Base-by-base conservation (phyloP, 2,329 filamentous ascomycete genomes). In the Scytalidium sp. region DNA sequence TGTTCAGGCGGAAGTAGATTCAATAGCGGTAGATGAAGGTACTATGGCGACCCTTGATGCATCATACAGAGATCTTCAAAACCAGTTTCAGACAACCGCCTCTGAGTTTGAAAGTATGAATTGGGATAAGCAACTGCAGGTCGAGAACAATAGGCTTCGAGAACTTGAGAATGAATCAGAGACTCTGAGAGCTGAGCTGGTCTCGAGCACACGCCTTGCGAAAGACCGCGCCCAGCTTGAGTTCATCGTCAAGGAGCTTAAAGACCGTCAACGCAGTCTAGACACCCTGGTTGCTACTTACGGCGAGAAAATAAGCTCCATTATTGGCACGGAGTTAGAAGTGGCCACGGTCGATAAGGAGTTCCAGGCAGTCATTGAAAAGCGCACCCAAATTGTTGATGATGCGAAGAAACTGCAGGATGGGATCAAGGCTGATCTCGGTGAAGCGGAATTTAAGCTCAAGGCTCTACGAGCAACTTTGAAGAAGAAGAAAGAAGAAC, bases 1-100 rank as follows among this genome's bases (percentile, higher is more conserved):
- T 1, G 75, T 92, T 27, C 89, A 96, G 62, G 77, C 73, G 43
- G 82, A 87, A 25, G 74, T 90, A 25, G 79, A 86, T 59, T 74
- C 75, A n/a, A 85, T 99, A 49, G 80, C 87, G 29, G 79, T 92
- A 23, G 93, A 99, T 59, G 93, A 97, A 70, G 92, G 92, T 3
- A 81, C 82, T 25, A 89, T 90, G 65, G 87, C 88, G 21, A 75
- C 88, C 3, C 75, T 97, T 6, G 87, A 94, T 60, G 81, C 84
- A 15, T 85, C 87, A 47, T 80, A 88, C 44, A 80, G 83, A 32
- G 88, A 94, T 36, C 76, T 88, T 0, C 80, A 87, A 52, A 71
- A 73, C 17, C 80, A 78, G 27, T 74, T 96, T 15, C 69, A 78
- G 43, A 76, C 79, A 47, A 76, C 82, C 3, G 86, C 83, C 54